Conservation (phyloP, 78 protist genomes). For the Dictyostelium capitatum region DNA sequence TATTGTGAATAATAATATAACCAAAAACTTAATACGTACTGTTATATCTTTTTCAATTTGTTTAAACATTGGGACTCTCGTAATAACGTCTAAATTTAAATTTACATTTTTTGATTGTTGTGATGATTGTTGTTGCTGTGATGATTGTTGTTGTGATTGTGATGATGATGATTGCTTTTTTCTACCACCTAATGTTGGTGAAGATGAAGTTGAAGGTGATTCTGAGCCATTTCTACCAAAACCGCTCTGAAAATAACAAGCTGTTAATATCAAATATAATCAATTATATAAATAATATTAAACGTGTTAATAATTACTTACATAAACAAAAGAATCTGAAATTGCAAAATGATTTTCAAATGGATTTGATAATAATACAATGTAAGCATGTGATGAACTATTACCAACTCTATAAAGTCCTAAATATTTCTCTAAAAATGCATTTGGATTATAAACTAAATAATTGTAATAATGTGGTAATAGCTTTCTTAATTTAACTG, state of each 20-base stretch:
- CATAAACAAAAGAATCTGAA: slow-evolving; percentile 24
- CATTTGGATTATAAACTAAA: slow-evolving; percentile 48
- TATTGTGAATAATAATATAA: no score
- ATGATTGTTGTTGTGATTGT: neutral
- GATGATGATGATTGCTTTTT: neutral
- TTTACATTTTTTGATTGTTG: neutral
- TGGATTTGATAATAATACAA: slow-evolving; percentile 68
- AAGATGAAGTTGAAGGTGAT: slow-evolving; percentile 3
- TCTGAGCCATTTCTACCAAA: slow-evolving; percentile 1
- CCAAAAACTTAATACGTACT: slow-evolving; percentile 23
- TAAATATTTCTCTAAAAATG: slow-evolving; percentile 46
- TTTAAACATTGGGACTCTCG: slow-evolving; percentile 21
- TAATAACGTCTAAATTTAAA: slow-evolving; percentile 7
- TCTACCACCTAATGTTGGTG: slow-evolving; percentile 17
- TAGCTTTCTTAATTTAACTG: slow-evolving; percentile 54
- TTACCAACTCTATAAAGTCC: slow-evolving; percentile 72
- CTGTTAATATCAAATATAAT: neutral
- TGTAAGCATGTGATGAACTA: slow-evolving; percentile 39
- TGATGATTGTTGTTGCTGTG: neutral
- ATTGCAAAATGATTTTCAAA: neutral
- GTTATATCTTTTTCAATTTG: slow-evolving; percentile 76
- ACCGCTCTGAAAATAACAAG: neutral
- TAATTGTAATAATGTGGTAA: slow-evolving; percentile 74
- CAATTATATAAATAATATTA: neutral
- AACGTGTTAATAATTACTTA: neutral